Percentiles rank a stretch among this genome's conserved stretches.
Conservation (phyloP, 371 early-diverging fungal genomes). For the Mortierella sp. region DNA sequence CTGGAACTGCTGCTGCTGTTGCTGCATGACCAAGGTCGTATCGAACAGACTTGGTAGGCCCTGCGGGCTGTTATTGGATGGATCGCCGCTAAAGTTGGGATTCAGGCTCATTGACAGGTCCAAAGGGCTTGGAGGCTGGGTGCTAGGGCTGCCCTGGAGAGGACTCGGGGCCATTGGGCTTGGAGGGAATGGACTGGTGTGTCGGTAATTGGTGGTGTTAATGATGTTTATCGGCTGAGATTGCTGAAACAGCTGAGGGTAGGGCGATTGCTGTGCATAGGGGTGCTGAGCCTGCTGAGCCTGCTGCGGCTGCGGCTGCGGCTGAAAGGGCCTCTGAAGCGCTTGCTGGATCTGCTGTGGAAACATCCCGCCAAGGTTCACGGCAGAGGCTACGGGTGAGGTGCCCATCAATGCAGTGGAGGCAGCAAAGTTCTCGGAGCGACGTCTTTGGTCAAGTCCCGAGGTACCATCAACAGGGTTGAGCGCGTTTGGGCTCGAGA, state of each 20-base stretch:
- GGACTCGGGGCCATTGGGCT: constrained; percentile 43
- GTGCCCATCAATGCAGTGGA: constrained; percentile 1
- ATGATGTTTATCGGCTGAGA: constrained; percentile 11
- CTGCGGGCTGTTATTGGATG: constrained; percentile 14
- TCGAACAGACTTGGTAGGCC: constrained; percentile 42
- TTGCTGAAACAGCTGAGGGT: constrained; percentile 40
- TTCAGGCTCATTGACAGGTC: constrained; percentile 29
- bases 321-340: constrained; percentile 26
- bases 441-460: constrained; percentile 13
- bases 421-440: constrained; percentile 12
- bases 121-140: constrained; percentile 43
- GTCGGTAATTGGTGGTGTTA: constrained; percentile 24
- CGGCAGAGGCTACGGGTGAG: not conserved
- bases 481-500: constrained; percentile 16
- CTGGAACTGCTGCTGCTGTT: constrained; percentile 5
- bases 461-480: constrained; percentile 13
- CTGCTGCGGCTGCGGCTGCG: constrained; percentile 31
- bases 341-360: constrained; percentile 22
- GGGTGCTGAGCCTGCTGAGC: constrained; percentile 19
- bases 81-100: constrained; percentile 22
- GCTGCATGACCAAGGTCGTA: constrained; percentile 31
- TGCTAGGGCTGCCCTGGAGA: constrained; percentile 24
- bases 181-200: constrained; percentile 26
- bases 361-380: constrained; percentile 7
- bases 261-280: constrained; percentile 39